phyloP scores from a whole-genome alignment of 805 yeast genomes.

The Kodamaea hsintzibuensis region DNA sequence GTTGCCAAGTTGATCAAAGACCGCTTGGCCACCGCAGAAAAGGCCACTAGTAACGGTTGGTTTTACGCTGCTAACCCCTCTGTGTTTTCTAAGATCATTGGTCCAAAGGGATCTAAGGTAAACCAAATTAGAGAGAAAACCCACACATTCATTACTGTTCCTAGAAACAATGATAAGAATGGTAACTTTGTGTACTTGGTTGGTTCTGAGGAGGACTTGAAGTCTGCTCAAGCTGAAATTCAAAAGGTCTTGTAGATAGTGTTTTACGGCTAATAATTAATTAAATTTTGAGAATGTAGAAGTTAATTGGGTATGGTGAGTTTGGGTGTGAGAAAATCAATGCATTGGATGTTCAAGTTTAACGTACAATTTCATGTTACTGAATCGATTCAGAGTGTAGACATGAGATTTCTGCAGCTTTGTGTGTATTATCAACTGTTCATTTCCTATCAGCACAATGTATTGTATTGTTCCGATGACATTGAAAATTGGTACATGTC shows the following conservation, averaged over 20 bases:
- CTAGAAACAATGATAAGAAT: constrained; percentile 54
- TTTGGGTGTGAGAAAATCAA: not conserved
- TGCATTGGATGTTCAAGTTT: no score
- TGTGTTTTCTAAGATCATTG: constrained; percentile 64
- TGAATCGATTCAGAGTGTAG: no score
- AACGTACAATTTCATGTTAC: no score
- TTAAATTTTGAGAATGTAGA: not conserved
- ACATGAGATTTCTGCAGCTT: no score
- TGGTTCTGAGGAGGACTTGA: constrained; percentile 58
- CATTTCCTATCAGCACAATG: no score
- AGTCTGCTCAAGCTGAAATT: constrained; percentile 24
- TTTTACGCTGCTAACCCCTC: constrained; percentile 56
- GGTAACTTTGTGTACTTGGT: constrained; percentile 57
- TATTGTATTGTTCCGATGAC: no score
- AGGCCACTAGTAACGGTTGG: constrained; percentile 56
- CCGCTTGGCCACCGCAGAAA: constrained; percentile 47
- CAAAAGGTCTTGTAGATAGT: constrained; percentile 9
- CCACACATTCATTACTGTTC: constrained; percentile 61
- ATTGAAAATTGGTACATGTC: no score
- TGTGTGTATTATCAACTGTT: no score
- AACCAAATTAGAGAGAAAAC: constrained; percentile 59
- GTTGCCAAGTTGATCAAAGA: constrained; percentile 53
- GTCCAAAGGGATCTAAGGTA: constrained; percentile 72
- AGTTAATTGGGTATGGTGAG: no score
- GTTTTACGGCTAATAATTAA: not conserved